phyloP scores from a whole-genome alignment of 139 green algal genomes.

The Chlorella sorokiniana region DNA sequence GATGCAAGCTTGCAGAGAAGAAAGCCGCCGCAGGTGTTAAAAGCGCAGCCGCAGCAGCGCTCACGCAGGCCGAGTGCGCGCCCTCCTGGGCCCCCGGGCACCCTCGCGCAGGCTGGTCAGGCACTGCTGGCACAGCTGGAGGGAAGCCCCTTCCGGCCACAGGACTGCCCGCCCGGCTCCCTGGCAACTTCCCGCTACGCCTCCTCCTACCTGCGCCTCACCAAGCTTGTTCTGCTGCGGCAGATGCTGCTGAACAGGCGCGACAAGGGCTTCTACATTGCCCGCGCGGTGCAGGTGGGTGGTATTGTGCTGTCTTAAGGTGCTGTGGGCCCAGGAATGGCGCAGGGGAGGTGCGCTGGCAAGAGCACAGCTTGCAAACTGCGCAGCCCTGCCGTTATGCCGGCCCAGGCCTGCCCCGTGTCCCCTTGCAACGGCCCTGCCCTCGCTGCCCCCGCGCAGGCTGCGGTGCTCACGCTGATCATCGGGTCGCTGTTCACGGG shows the following conservation, averaged over 20 bases:
- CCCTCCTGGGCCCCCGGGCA: no score
- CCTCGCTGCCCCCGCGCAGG: neutral
- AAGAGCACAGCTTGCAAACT: no score
- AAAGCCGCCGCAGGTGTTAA: no score
- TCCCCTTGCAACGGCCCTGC: no score
- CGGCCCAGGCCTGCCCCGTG: no score
- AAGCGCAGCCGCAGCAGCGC: no score
- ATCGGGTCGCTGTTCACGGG: neutral
- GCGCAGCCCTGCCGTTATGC: no score
- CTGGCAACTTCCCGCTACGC: conserved; percentile 10
- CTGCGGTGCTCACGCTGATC: conserved; percentile 32
- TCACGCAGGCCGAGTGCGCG: no score
- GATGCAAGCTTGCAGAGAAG: neutral
- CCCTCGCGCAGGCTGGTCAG: neutral
- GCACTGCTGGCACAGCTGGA: conserved; percentile 20
- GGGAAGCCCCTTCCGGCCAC: conserved; percentile 4
- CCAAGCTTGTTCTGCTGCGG: neutral
- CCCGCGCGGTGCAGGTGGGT: conserved; percentile 4
- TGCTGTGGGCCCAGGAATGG: no score
- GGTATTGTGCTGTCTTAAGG: no score
- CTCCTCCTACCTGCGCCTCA: neutral
- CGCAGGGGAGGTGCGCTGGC: no score
- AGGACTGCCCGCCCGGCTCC: neutral
- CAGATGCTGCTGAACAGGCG: conserved; percentile 19
- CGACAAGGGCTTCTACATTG: conserved; percentile 20